phyloP scores from a whole-genome alignment of 2,329 filamentous ascomycete species.

The Sclerotinia minor region DNA sequence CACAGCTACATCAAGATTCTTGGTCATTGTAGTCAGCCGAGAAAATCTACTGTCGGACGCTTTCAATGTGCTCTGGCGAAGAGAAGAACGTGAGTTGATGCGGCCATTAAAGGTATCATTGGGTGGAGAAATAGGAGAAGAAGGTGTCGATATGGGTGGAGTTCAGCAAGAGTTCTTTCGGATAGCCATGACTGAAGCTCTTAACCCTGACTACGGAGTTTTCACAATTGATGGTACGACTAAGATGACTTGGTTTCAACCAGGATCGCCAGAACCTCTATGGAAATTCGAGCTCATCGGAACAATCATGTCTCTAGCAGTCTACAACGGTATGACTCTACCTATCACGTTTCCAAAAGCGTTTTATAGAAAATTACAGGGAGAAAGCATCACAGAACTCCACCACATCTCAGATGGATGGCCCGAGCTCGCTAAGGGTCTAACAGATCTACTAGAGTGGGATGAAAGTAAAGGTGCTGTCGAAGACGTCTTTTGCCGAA shows the following conservation, averaged over 20 bases:
- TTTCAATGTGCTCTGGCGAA: constrained; percentile 86
- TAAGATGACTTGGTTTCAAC: constrained; percentile 84
- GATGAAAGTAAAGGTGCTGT: constrained; percentile 72
- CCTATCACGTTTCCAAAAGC: constrained; percentile 85
- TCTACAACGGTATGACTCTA: constrained; percentile 91
- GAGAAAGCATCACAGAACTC: constrained; percentile 65
- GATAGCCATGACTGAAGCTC: constrained; percentile 74
- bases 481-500: constrained; percentile 77
- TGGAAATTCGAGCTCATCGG: constrained; percentile 93
- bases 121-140: constrained; percentile 78
- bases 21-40: constrained; percentile 69
- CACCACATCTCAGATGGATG: constrained; percentile 84
- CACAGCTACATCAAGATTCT: constrained; percentile 67
- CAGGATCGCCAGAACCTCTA: constrained; percentile 75
- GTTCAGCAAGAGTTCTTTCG: constrained; percentile 97
- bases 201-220: constrained; percentile 74
- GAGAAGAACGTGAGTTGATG: constrained; percentile 77
- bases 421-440: constrained; percentile 75
- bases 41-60: constrained; percentile 69
- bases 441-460: constrained; percentile 75
- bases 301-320: constrained; percentile 79
- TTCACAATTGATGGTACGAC: constrained; percentile 78
- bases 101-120: constrained; percentile 86
- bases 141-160: constrained; percentile 89
- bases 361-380: constrained; percentile 78